Base-by-base conservation (phyloP, 371 early-diverging fungal genomes). In the Lichtheimia ornata region DNA sequence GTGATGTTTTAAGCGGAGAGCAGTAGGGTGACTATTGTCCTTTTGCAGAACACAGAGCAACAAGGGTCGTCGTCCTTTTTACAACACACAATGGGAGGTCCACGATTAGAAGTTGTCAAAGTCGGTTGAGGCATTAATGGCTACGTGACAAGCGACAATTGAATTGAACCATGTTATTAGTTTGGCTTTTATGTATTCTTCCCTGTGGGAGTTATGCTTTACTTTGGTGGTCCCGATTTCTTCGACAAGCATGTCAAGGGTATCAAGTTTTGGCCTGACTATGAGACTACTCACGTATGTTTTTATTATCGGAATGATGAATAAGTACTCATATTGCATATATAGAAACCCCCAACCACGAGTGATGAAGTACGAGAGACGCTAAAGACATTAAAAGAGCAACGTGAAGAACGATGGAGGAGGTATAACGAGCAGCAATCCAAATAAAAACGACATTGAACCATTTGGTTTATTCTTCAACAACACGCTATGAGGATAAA, bases 171-270 rank as follows among this genome's bases (percentile, higher is more conserved):
- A 1, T n/a, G n/a, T 24, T 47, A 18, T 22, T 61, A 82, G 83
- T 83, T 83, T 72, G 83, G 83, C 22, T 61, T 83, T 15, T 83
- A 83, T 71, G 78, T 83, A 3, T 80, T 83, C 41, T 83, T 78
- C 56, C 83, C 83, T 27, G 75, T 83, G 24, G 80, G 76, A 6
- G 64, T 71, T 35, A 83, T 83, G 83, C 63, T 78, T 15, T 83
- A 83, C 50, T 83, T 83, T 71, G 83, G 83, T 54, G 83, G 80
- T 41, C 83, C 83, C 52, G 73, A 69, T 18, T 83, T 80, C 52
- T 83, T 76, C 63, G 75, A 83, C 41, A 71, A 56, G 12, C 73
- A 77, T 61, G 83, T 83, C 30, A 74, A 80, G 40, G 72, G 73
- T 12, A 76, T 81, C 64, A 74, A 72, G 58, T 81, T 81, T 51